These are phyloP conservation scores for Dactylorhiza incarnata DNA, from an alignment of 106 monocot genomes.

Conservation along the genomic window DNA sequence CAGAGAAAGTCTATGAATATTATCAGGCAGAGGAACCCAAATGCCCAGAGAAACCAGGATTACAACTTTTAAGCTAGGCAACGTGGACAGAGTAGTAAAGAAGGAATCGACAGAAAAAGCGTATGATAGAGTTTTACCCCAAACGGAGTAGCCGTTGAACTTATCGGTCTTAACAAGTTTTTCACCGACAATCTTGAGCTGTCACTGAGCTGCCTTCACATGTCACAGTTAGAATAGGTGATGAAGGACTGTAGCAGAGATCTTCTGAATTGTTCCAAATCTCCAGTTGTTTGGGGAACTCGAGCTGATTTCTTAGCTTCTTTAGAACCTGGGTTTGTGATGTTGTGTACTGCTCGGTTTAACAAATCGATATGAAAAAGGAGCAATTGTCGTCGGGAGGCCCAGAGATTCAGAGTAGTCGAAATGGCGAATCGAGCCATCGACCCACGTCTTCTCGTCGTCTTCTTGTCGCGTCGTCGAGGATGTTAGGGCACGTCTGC, in stretches of 20 bases:
- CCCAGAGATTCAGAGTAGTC: too few species aligned
- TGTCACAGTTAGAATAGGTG: constrained; percentile 27
- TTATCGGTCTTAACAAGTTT: constrained; percentile 33
- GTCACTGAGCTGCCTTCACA: constrained; percentile 50
- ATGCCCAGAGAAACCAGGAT: constrained; percentile 82
- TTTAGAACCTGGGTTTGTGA: constrained; percentile 54
- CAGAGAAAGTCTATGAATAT: constrained; percentile 63
- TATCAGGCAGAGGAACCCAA: constrained; percentile 87
- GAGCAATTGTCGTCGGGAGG: too few species aligned
- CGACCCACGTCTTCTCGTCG: too few species aligned
- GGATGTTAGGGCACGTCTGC: too few species aligned
- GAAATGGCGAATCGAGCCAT: too few species aligned
- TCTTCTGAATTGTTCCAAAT: constrained; percentile 45
- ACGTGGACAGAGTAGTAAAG: constrained; percentile 67
- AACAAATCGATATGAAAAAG: too few species aligned
- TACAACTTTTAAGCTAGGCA: constrained; percentile 56
- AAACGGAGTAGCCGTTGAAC: constrained; percentile 45
- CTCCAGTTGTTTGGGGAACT: constrained; percentile 62
- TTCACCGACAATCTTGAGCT: constrained; percentile 68
- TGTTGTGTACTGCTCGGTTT: constrained; percentile 38
- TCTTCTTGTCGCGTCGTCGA: too few species aligned
- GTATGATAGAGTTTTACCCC: constrained; percentile 40
- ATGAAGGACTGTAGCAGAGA: constrained; percentile 33
- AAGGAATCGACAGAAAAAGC: constrained; percentile 75
- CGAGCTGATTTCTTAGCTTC: constrained; percentile 78